Evolutionary conservation across 2,329 filamentous ascomycete genomes (phyloP).

Genomic region (Talaromyces amestolkiae): DNA sequence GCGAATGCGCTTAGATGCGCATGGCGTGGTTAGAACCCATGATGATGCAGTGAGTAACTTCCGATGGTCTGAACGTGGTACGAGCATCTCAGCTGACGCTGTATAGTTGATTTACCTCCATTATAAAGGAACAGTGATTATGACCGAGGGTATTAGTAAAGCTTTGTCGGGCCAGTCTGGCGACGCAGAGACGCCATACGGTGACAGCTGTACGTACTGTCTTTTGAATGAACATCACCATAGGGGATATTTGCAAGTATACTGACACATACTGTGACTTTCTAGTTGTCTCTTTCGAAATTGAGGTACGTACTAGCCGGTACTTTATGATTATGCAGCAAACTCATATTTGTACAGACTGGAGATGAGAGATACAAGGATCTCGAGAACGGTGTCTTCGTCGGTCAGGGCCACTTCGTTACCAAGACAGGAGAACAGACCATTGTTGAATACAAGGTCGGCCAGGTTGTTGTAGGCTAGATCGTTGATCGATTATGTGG

Average conservation of each 20-base stretch:
- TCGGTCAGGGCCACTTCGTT: slow-evolving; percentile 42
- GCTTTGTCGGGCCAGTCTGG: slow-evolving; percentile 35
- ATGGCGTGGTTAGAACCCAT: slow-evolving; percentile 34
- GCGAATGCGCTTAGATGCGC: slow-evolving; percentile 41
- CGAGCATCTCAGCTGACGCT: not conserved
- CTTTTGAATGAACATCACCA: not conserved
- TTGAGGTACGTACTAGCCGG: slow-evolving; percentile 31
- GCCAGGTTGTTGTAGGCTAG: slow-evolving; percentile 34
- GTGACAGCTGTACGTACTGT: slow-evolving; percentile 38
- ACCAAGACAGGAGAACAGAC: slow-evolving; percentile 35
- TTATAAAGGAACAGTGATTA: slow-evolving; percentile 41
- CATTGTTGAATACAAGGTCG: slow-evolving; percentile 45
- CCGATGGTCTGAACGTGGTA: not conserved
- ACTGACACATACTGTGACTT: not conserved
- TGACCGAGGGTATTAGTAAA: slow-evolving; percentile 33
- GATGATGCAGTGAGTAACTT: slow-evolving; percentile 30
- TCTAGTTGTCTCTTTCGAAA: slow-evolving; percentile 37
- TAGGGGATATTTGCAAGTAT: not conserved
- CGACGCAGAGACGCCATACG: slow-evolving; percentile 38
- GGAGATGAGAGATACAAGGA: slow-evolving; percentile 43
- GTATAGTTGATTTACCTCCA: slow-evolving; percentile 37
- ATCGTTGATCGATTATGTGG: not conserved
- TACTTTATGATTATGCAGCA: not conserved
- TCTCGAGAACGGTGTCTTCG: slow-evolving; percentile 42
- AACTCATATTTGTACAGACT: slow-evolving; percentile 29